Percentiles rank a stretch among this genome's conserved stretches.
phyloP scores from a whole-genome alignment of 345 rosid genomes.

The Xanthoceras sorbifolium region DNA sequence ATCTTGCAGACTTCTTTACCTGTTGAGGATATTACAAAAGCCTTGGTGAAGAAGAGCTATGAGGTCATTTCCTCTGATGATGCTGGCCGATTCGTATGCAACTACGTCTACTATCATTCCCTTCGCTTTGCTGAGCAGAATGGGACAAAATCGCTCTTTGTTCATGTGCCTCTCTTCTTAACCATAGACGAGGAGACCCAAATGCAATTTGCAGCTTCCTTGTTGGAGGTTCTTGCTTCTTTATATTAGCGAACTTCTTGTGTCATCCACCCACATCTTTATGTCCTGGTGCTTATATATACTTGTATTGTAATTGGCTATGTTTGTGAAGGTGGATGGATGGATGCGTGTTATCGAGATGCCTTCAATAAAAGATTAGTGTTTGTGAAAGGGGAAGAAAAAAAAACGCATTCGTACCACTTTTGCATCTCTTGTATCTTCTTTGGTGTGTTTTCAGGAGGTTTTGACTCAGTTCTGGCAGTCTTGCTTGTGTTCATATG shows the following conservation, averaged over 20 bases:
- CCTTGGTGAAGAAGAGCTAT: constrained; percentile 62
- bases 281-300: constrained; percentile 14
- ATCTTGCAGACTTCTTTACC: constrained; percentile 66
- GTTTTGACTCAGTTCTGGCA: constrained; percentile 11
- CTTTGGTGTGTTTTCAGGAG: background rate
- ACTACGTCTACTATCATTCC: constrained; percentile 93
- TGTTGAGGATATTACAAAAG: constrained; percentile 60
- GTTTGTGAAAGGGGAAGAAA: constrained; percentile 33
- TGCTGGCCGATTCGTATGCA: constrained; percentile 98
- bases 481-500: constrained; percentile 30
- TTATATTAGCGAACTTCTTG: constrained; percentile 41
- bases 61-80: constrained; percentile 83
- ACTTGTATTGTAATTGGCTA: constrained; percentile 19
- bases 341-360: constrained; percentile 26
- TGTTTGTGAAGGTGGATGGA: constrained; percentile 21
- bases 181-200: constrained; percentile 89
- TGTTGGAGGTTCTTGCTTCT: constrained; percentile 89
- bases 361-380: constrained; percentile 35
- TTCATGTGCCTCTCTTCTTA: constrained; percentile 92
- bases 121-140: constrained; percentile 87
- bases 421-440: constrained; percentile 25
- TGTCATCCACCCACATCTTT: constrained; percentile 22
- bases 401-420: constrained; percentile 20
- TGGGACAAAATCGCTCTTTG: constrained; percentile 75
- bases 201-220: constrained; percentile 83